These are phyloP conservation scores for Pichia sp. DNA, from an alignment of 1,139 yeast genomes.

Conservation along the genomic window DNA sequence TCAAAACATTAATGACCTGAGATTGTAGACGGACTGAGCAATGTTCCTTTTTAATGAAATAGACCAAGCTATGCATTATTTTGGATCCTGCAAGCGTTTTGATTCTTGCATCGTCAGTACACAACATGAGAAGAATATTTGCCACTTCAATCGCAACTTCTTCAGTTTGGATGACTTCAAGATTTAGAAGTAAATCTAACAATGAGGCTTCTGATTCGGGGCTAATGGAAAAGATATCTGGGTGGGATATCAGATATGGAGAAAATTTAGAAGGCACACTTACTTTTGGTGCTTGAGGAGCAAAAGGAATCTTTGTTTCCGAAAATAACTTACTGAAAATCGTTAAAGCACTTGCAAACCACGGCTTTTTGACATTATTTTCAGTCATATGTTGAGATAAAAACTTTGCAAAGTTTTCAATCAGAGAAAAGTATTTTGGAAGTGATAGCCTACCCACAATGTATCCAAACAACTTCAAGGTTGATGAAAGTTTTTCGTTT, in stretches of 20 bases:
- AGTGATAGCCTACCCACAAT: conserved; percentile 40
- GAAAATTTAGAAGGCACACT: conserved; percentile 16
- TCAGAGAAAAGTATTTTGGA: conserved; percentile 28
- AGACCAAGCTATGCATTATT: conserved; percentile 32
- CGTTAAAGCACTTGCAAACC: conserved; percentile 49
- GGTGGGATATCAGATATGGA: conserved; percentile 19
- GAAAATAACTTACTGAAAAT: conserved; percentile 48
- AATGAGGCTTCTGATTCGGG: conserved; percentile 35
- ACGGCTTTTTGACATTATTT: conserved; percentile 38
- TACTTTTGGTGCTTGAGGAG: conserved; percentile 29
- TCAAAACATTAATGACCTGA: conserved; percentile 45
- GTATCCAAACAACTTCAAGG: conserved; percentile 46
- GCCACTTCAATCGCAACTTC: conserved; percentile 49
- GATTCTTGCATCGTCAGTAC: conserved; percentile 43
- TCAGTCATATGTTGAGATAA: conserved; percentile 39
- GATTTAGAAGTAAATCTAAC: conserved; percentile 40
- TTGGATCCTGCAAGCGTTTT: conserved; percentile 42
- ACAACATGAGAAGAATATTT: conserved; percentile 49
- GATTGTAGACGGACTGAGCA: conserved; percentile 31
- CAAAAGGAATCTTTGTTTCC: conserved; percentile 40
- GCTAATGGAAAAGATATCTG: conserved; percentile 34
- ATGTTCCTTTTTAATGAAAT: conserved; percentile 28
- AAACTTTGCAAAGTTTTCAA: conserved; percentile 38
- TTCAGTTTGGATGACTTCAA: conserved; percentile 40
- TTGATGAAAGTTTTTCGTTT: conserved; percentile 38